A percentile compares a stretch with the other conserved stretches of the same genome.
Evolutionary conservation across 2,329 filamentous ascomycete genomes (phyloP).

Genomic region (Rhynchosporium graminicola): DNA sequence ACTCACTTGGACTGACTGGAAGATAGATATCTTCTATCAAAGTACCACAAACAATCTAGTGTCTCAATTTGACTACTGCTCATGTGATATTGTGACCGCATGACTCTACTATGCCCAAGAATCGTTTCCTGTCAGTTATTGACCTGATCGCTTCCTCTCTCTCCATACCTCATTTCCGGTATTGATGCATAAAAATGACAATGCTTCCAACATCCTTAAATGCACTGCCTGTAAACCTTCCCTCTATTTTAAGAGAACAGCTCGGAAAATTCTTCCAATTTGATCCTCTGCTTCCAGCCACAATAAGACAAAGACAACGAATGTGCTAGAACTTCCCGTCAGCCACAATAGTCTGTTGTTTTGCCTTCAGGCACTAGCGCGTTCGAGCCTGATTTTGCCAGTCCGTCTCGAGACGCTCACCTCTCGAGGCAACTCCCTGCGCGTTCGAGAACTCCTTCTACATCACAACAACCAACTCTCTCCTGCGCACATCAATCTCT

Average conservation of each 20-base stretch:
- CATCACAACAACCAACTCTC: not conserved
- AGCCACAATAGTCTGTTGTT: not conserved
- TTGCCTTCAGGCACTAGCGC: not conserved
- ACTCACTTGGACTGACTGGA: not conserved
- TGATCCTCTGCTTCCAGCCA: not conserved
- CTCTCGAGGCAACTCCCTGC: not conserved
- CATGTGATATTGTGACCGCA: too few species aligned
- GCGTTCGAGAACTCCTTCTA: not conserved
- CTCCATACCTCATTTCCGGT: too few species aligned
- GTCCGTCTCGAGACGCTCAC: not conserved
- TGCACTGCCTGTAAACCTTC: too few species aligned
- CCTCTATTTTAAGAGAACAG: too few species aligned
- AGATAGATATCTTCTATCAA: constrained; percentile 4
- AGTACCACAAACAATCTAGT: not conserved
- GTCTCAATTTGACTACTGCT: not conserved
- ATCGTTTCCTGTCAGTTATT: not conserved
- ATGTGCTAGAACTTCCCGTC: not conserved
- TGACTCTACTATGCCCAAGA: too few species aligned
- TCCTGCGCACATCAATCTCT: not conserved
- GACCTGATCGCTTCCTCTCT: too few species aligned
- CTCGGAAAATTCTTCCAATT: too few species aligned
- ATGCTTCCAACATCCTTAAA: too few species aligned
- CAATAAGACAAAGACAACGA: not conserved
- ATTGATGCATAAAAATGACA: too few species aligned
- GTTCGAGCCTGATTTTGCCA: constrained; percentile 1